Percentiles rank a stretch among this genome's conserved stretches.
phyloP scores from a whole-genome alignment of 2,329 filamentous ascomycete species.

The Teratosphaeria epicoccoides region DNA sequence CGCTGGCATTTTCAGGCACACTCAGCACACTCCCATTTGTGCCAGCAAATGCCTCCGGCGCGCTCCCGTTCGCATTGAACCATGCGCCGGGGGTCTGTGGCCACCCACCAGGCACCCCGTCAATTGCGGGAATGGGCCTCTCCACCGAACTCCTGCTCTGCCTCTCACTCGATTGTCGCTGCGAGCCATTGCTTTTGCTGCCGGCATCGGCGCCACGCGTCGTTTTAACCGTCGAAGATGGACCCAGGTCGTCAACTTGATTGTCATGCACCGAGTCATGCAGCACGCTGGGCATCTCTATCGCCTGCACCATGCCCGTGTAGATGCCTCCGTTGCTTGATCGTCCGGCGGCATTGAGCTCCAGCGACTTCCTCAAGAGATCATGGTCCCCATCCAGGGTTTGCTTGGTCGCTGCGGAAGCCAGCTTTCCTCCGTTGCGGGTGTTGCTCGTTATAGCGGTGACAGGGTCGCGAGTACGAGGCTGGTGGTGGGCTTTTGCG shows the following conservation, averaged over 20 bases:
- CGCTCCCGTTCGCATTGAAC: constrained; percentile 27
- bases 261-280: constrained; percentile 3
- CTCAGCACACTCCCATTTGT: constrained; percentile 20
- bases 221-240: constrained; percentile 22
- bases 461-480: background rate
- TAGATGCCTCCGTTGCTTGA: constrained; percentile 17
- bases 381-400: constrained; percentile 19
- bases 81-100: constrained; percentile 13
- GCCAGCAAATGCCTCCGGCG: constrained; percentile 26
- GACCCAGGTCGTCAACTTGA: constrained; percentile 15
- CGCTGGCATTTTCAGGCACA: constrained; percentile 13
- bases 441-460: background rate
- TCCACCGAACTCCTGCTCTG: constrained; percentile 4
- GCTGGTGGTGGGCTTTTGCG: background rate
- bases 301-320: constrained; percentile 31
- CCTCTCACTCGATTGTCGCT: constrained; percentile 3
- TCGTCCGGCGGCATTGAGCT: constrained; percentile 21
- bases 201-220: constrained; percentile 12
- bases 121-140: constrained; percentile 11
- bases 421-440: constrained; percentile 13
- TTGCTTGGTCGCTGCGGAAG: constrained; percentile 12
- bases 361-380: constrained; percentile 20
- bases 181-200: constrained; percentile 2
- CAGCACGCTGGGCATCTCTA: constrained; percentile 41
- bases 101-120: constrained; percentile 19